Conservation (phyloP, 352 stramenopile species). For the Pythium oligandrum region DNA sequence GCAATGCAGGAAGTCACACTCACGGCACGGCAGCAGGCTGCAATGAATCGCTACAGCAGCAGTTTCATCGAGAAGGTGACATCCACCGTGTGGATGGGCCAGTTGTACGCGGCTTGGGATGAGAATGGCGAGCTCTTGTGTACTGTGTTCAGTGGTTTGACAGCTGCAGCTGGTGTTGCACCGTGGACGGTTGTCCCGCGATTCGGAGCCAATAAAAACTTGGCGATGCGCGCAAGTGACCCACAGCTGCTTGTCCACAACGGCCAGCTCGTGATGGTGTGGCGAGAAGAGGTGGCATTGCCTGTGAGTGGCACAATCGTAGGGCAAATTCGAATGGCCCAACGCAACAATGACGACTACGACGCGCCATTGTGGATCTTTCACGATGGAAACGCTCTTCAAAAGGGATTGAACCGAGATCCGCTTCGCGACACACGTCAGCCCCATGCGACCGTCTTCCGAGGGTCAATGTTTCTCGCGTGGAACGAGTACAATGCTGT, state of each 20-base stretch:
- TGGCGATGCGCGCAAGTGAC: constrained; percentile 38
- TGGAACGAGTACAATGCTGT: constrained; percentile 42
- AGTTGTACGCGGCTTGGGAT: constrained; percentile 66
- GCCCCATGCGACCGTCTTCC: constrained; percentile 37
- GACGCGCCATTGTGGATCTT: constrained; percentile 66
- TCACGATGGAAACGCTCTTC: constrained; percentile 48
- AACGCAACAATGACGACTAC: constrained; percentile 47
- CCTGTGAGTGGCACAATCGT: constrained; percentile 14
- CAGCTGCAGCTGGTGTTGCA: constrained; percentile 4
- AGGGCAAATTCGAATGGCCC: constrained; percentile 50
- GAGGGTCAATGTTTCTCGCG: constrained; percentile 47
- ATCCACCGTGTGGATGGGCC: constrained; percentile 34
- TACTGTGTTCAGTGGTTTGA: constrained; percentile 44
- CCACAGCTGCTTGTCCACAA: constrained; percentile 54
- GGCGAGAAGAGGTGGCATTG: constrained; percentile 35
- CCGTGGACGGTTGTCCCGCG: constrained; percentile 62
- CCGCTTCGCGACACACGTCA: constrained; percentile 37
- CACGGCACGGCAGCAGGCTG: constrained; percentile 7
- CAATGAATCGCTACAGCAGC: constrained; percentile 41
- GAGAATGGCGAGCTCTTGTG: constrained; percentile 58
- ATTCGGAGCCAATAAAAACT: constrained; percentile 58
- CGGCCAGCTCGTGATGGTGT: constrained; percentile 50
- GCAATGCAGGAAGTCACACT: constrained; percentile 24
- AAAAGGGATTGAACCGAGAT: constrained; percentile 46
- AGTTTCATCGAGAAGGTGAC: constrained; percentile 49